Base-by-base conservation (phyloP, 2,329 filamentous ascomycete genomes). In the Neofusicoccum laricinum region DNA sequence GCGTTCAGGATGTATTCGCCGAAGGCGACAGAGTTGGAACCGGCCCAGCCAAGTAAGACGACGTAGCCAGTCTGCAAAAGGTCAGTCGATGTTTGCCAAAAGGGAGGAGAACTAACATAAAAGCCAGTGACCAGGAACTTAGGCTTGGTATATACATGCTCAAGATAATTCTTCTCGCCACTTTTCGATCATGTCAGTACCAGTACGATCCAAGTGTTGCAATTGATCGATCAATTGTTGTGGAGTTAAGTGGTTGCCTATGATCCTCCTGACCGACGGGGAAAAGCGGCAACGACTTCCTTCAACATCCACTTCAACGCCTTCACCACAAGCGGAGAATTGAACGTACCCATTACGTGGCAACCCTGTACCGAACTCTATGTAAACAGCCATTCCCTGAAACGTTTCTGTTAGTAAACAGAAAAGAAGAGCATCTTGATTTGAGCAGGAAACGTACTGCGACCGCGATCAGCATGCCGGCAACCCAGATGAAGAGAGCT, bases 1-100 rank as follows among this genome's bases (percentile, higher is more conserved):
- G 88, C 88, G 70, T 88, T 82, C 1, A 91, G 81, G 64, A 91
- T 86, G 74, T 90, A 90, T 72, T 90, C 87, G 66, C 88, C 88
- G 67, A 91, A 90, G 43, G 90, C 83, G 67, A 91, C 85, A 0
- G 85, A 88, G 74, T 90, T 90, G 14, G 85, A 85, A 6, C 85
- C 85, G 0, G 87, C 86, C 86, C 86, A 90, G 12, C 77, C 63
- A 40, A 90, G 82, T 1, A 90, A 80, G 30, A 90, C 71, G 12
- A 88, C 84, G 66, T 89, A 89, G 34, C 84, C 82, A 25, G 76
- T 75, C 63, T 64, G 12, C 34, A 19, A 30, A 21, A 21, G 3
- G 53, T 63, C 38, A 63, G 46, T 58, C 14, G 14, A 14, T 7
- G 19, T 10, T 79, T 30, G 12, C 15, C n/a, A 14, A 19, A 25